These are phyloP conservation scores for Raphidocelis subcapitata DNA, from an alignment of 139 green algal species.

Conservation along the genomic window DNA sequence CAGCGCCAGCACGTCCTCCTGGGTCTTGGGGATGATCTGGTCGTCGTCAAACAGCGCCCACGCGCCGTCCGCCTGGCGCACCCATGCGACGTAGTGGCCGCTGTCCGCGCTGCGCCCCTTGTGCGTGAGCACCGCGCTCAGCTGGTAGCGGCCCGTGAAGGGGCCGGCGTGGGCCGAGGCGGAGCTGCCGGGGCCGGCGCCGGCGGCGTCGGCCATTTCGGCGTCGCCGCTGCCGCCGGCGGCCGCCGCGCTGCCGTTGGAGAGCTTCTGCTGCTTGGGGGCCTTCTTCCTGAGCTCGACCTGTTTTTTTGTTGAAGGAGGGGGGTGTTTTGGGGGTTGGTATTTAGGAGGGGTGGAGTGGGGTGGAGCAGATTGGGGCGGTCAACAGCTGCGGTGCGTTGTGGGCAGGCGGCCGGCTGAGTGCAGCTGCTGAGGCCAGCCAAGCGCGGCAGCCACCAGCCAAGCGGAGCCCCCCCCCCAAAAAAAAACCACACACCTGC, in stretches of 20 bases:
- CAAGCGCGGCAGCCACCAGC: not conserved
- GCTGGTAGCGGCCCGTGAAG: constrained; percentile 85
- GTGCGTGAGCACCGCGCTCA: constrained; percentile 94
- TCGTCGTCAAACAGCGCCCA: constrained; percentile 99
- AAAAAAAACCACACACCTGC: constrained; percentile 9
- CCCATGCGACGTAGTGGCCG: constrained; percentile 97
- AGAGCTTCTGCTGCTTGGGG: too few species aligned
- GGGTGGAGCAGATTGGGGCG: too few species aligned
- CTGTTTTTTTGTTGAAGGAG: too few species aligned
- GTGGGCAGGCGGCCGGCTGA: too few species aligned
- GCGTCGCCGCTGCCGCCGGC: constrained; percentile 35
- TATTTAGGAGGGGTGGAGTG: too few species aligned
- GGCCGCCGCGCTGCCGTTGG: constrained; percentile 2
- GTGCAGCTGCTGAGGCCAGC: too few species aligned
- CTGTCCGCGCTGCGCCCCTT: constrained; percentile 95
- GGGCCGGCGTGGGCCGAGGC: not conserved
- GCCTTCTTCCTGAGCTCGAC: too few species aligned
- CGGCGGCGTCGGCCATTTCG: constrained; percentile 63
- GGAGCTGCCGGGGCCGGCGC: not conserved
- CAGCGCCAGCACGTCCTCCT: constrained; percentile 92
- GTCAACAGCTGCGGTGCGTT: too few species aligned
- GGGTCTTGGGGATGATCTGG: constrained; percentile 65
- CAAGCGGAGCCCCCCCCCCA: not conserved
- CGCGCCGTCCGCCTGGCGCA: constrained; percentile 81
- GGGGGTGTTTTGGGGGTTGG: too few species aligned